Conservation (phyloP, 2,329 filamentous ascomycete species). For the Paradendryphiella salina region DNA sequence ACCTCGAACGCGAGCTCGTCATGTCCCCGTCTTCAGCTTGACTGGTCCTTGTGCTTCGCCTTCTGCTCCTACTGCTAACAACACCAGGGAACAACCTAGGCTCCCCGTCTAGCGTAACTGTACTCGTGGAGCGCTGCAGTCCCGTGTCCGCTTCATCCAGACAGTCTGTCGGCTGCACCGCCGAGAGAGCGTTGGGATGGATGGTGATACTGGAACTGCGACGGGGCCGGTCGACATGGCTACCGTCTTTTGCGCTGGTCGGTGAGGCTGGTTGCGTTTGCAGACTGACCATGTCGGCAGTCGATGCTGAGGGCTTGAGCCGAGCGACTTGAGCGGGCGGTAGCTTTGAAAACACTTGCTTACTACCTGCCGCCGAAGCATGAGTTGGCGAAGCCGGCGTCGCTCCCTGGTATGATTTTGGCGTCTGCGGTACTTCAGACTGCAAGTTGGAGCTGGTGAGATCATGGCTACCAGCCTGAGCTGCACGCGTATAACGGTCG, state of each 20-base stretch:
- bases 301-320: slow-evolving; percentile 31
- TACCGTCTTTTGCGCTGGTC: slow-evolving; percentile 23
- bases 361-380: slow-evolving; percentile 45
- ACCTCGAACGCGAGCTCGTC: slow-evolving; percentile 12
- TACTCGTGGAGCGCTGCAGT: slow-evolving; percentile 31
- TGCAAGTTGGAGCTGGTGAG: slow-evolving; percentile 45
- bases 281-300: slow-evolving; percentile 21
- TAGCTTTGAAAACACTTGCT: slow-evolving; percentile 31
- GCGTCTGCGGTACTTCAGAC: slow-evolving; percentile 35
- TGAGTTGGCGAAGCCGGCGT: slow-evolving; percentile 47
- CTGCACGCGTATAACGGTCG: slow-evolving; percentile 49
- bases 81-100: slow-evolving; percentile 74
- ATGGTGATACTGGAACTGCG: slow-evolving; percentile 39
- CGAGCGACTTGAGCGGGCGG: slow-evolving; percentile 47
- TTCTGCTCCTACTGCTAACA: slow-evolving; percentile 54
- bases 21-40: slow-evolving; percentile 26
- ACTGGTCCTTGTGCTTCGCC: slow-evolving; percentile 37
- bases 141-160: slow-evolving; percentile 23
- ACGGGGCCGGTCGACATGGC: slow-evolving; percentile 28
- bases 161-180: slow-evolving; percentile 30
- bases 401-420: slow-evolving; percentile 32
- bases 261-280: slow-evolving; percentile 32
- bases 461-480: slow-evolving; percentile 35
- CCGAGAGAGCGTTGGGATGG: slow-evolving; percentile 26
- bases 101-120: slow-evolving; percentile 55